These are phyloP conservation scores for Kappamyces sp. DNA, from an alignment of 192 early-diverging fungal species.

Conservation along the genomic window DNA sequence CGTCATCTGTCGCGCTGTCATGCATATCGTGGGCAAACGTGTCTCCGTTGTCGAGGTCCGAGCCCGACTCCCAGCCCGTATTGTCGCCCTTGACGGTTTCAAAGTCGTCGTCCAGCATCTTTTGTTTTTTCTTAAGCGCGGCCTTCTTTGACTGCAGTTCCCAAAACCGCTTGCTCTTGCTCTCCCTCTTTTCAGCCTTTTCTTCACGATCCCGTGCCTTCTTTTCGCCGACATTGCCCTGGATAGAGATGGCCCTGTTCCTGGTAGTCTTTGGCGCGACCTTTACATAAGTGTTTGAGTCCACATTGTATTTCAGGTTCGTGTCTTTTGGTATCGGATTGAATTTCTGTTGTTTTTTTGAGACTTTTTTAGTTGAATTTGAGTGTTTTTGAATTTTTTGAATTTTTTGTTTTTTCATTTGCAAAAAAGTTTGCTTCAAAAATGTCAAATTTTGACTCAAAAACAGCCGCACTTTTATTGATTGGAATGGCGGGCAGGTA, in stretches of 20 bases:
- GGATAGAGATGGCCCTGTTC: too few relatives aligned
- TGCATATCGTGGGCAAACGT: conserved; percentile 10
- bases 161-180: conserved; percentile 1
- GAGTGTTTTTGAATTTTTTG: not conserved
- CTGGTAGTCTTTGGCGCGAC: too few relatives aligned
- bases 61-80: conserved; percentile 27
- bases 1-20: conserved; percentile 13
- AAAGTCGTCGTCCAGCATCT: conserved; percentile 1
- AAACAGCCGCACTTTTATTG: conserved; percentile 8
- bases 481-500: conserved; percentile 11
- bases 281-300: too few relatives aligned
- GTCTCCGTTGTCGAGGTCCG: conserved; percentile 21
- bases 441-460: not conserved
- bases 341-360: too few relatives aligned
- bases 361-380: too few relatives aligned
- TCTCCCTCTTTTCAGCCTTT: not conserved
- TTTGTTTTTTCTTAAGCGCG: not conserved
- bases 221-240: too few relatives aligned
- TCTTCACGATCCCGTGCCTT: not conserved
- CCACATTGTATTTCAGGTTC: too few relatives aligned
- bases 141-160: conserved; percentile 6
- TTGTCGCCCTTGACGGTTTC: conserved; percentile 1
- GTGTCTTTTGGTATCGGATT: too few relatives aligned
- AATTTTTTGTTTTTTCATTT: not conserved
- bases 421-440: not conserved